Percentiles rank a stretch among this genome's conserved stretches.
Evolutionary conservation across 805 yeast genomes (phyloP).

Genomic region (Maudiozyma bulderi): DNA sequence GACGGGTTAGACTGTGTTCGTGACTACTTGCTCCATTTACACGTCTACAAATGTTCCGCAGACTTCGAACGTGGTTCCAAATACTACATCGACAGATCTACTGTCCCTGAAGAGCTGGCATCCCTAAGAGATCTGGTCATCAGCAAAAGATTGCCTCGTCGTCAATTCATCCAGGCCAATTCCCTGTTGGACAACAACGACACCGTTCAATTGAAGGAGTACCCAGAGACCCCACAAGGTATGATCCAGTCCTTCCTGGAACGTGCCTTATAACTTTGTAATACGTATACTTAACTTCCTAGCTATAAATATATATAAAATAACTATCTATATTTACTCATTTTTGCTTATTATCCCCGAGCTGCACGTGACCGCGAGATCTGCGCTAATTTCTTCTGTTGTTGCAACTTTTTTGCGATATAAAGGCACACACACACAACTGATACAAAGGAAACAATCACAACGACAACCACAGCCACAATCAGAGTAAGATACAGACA

Average conservation of each 20-base stretch:
- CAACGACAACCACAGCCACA: not conserved
- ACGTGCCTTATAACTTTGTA: conserved; percentile 30
- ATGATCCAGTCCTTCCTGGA: conserved; percentile 72
- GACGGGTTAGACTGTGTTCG: conserved; percentile 68
- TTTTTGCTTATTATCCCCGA: no score
- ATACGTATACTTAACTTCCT: not conserved
- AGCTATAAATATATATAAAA: no score
- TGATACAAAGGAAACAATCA: no score
- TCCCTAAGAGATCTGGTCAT: conserved; percentile 59
- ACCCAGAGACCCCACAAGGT: conserved; percentile 63
- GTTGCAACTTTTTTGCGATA: no score
- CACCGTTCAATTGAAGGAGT: conserved; percentile 46
- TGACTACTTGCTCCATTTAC: conserved; percentile 61
- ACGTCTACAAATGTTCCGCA: conserved; percentile 70
- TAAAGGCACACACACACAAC: no score
- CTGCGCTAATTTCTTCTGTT: no score
- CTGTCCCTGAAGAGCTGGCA: conserved; percentile 53
- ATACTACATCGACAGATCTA: conserved; percentile 60
- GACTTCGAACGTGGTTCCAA: conserved; percentile 54
- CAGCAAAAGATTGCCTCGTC: conserved; percentile 69
- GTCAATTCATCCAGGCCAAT: conserved; percentile 77
- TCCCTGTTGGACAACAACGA: conserved; percentile 34
- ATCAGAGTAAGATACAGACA: not conserved
- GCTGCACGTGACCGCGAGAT: no score
- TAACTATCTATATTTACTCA: no score